Base-by-base conservation (phyloP, 805 yeast species). In the Clavispora santaluciae region DNA sequence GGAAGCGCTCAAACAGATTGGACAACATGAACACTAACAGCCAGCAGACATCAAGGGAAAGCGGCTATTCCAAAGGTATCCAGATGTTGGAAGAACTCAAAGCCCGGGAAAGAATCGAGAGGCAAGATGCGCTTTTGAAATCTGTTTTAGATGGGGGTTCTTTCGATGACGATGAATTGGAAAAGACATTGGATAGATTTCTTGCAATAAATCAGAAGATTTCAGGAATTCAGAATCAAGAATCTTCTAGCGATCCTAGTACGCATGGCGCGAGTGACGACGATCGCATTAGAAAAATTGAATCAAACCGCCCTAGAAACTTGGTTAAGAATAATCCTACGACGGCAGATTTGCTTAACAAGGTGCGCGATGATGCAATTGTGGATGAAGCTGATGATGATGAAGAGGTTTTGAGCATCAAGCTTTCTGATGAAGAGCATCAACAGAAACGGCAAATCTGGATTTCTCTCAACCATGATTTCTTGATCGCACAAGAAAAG, bases 401-500 rank as follows among this genome's bases (percentile, higher is more conserved):
- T 56, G 91, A 81, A 11, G 96, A 88, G 50, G 69, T 87, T 10
- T 79, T 78, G 4, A 64, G 67, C 0, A 71, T 81, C 24, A 55
- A 86, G 33, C 68, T 93, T 36, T 72, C 76, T 2, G 80, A 75
- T 40, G 88, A 82, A 38, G 96, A 90, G 46, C 73, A 81, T 9
- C 72, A 66, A 42, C 58, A 83, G 48, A 93, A 91, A 60, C 90
- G 88, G 50, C 73, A 84, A 44, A 78, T 90, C 3, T 93, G 99
- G 98, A 80, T 85, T 40, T 90, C 93, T 2, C 71, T 87, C 29
- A 90, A 95, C 61, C 86, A 85, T 44, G 98, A 90, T 22, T 93
- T 78, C 56, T 64, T 93, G 41, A 59, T 87, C 7, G 93, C 84
- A 36, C 95, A 88, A 61, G 97, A 91, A 53, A 78, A 79, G 51